These are phyloP conservation scores for Saprolegnia parasitica DNA, from an alignment of 352 stramenopile genomes.

Conservation along the genomic window DNA sequence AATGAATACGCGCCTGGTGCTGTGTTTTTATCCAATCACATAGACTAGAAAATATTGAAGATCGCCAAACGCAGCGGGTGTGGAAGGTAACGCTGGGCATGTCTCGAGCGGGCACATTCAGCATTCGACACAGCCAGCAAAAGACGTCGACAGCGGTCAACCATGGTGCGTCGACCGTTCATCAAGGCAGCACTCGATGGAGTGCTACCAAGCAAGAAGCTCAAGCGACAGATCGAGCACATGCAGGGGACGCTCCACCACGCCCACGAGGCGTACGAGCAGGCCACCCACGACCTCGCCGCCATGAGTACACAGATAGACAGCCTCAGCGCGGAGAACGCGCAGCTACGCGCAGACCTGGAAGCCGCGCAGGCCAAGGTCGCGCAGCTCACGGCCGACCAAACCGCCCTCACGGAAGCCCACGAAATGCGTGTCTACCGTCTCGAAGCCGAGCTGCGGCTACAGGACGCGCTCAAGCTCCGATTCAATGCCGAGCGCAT, in stretches of 20 bases:
- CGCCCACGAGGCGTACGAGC: background rate
- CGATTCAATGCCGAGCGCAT: constrained; percentile 7
- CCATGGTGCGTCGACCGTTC: constrained; percentile 10
- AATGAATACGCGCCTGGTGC: background rate
- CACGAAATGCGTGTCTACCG: background rate
- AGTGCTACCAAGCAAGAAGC: constrained; percentile 13
- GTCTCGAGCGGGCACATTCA: background rate
- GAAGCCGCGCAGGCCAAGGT: background rate
- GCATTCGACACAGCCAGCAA: no score
- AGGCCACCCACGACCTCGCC: background rate
- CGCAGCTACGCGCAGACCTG: background rate
- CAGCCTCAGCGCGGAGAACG: background rate
- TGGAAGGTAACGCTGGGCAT: constrained; percentile 2
- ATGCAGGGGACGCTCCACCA: constrained; percentile 1
- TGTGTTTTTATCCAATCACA: constrained; percentile 16
- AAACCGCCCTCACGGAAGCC: background rate
- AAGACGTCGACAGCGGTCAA: background rate
- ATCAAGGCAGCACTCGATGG: constrained; percentile 14
- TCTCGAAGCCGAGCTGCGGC: constrained; percentile 1
- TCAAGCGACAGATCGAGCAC: constrained; percentile 17
- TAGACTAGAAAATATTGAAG: constrained; percentile 14
- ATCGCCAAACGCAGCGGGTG: background rate
- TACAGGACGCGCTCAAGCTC: constrained; percentile 5
- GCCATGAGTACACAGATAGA: background rate
- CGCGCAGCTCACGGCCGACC: background rate